Evolutionary conservation across 2,329 filamentous ascomycete species (phyloP).

Genomic region (Dothideomycetes sp.): DNA sequence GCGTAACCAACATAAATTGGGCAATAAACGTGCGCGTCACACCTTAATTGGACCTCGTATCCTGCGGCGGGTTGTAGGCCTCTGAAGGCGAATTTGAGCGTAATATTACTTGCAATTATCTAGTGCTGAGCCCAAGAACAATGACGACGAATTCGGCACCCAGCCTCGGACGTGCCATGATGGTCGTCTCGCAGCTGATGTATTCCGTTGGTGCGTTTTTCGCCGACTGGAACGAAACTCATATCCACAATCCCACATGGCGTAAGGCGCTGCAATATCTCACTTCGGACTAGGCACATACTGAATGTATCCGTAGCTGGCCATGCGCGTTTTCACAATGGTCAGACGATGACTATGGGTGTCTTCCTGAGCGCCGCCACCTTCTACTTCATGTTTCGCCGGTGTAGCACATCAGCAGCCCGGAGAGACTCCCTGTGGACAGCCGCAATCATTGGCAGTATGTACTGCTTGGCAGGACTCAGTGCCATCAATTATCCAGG

Average conservation of each 20-base stretch:
- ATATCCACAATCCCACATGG: conserved; percentile 3
- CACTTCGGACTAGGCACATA: no score
- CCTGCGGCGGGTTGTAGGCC: no score
- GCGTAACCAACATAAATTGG: no score
- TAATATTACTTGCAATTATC: no score
- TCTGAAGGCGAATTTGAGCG: no score
- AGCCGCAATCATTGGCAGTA: background rate
- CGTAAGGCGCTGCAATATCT: no score
- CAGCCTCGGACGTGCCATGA: background rate
- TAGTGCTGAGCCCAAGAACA: no score
- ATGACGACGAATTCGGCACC: no score
- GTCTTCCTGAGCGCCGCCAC: conserved; percentile 27
- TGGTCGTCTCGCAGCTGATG: background rate
- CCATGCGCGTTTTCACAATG: conserved; percentile 35
- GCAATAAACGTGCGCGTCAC: no score
- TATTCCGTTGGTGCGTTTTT: conserved; percentile 1
- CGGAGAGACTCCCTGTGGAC: background rate
- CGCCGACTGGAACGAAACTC: conserved; percentile 5
- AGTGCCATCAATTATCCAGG: background rate
- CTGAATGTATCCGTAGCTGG: no score
- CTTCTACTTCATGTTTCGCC: conserved; percentile 24
- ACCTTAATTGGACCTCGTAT: no score
- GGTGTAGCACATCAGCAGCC: background rate
- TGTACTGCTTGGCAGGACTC: background rate
- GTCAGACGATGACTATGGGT: conserved; percentile 40